phyloP scores from a whole-genome alignment of 179 eudicot genomes.

The Silene vulgaris region DNA sequence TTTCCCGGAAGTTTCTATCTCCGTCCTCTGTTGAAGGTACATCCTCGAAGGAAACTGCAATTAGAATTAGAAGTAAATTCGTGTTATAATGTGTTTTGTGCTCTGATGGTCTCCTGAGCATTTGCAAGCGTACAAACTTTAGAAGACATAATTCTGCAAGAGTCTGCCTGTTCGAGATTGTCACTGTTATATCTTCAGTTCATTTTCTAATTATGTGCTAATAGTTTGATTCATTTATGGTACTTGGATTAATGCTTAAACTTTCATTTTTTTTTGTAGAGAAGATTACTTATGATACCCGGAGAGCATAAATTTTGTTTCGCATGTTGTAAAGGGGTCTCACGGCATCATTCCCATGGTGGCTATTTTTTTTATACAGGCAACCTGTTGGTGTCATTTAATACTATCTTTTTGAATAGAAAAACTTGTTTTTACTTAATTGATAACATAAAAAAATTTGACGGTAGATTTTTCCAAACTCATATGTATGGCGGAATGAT shows the following conservation, averaged over 20 bases:
- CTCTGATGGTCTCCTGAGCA: constrained; percentile 6
- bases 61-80: neutral
- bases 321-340: neutral
- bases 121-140: neutral
- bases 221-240: neutral
- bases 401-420: neutral
- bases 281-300: neutral
- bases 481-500: neutral
- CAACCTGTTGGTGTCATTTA: neutral
- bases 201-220: neutral
- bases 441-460: neutral
- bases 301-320: neutral
- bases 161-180: neutral
- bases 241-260: neutral
- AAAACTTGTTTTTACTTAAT: constrained; percentile 7
- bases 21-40: constrained; percentile 91
- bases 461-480: neutral
- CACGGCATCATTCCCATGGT: neutral
- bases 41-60: constrained; percentile 11
- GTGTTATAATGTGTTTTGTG: neutral
- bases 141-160: neutral
- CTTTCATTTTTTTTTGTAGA: neutral
- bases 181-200: neutral
- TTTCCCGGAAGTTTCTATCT: constrained; percentile 98
- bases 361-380: neutral